Evolutionary conservation across 1,284 basidiomycete genomes (phyloP).

Genomic region (Mycena citricolor): DNA sequence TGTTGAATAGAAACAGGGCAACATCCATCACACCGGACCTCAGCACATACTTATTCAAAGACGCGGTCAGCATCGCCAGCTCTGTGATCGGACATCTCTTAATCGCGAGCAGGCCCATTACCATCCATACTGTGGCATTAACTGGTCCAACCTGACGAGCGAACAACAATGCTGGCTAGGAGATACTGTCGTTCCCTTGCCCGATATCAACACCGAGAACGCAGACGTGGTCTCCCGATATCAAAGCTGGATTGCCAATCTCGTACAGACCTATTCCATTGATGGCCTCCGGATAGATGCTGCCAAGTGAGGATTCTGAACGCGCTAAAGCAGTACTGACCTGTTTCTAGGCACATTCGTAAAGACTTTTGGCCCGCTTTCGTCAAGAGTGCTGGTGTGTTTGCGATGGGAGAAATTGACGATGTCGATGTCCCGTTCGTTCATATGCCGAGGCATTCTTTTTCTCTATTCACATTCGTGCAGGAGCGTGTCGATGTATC

Average conservation of each 20-base stretch:
- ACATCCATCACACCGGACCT: constrained; percentile 55
- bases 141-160: constrained; percentile 62
- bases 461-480: constrained; percentile 4
- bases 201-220: constrained; percentile 74
- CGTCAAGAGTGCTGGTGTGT: constrained; percentile 70
- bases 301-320: constrained; percentile 56
- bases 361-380: constrained; percentile 71
- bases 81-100: constrained; percentile 5
- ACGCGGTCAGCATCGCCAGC: constrained; percentile 37
- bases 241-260: constrained; percentile 58
- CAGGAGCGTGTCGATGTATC: constrained; percentile 15
- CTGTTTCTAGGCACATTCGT: constrained; percentile 53
- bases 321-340: constrained; percentile 32
- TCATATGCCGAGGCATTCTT: constrained; percentile 26
- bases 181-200: constrained; percentile 63
- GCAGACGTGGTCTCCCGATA: constrained; percentile 54
- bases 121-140: constrained; percentile 65
- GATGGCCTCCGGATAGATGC: constrained; percentile 80
- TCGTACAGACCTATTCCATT: constrained; percentile 64
- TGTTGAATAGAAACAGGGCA: too few species aligned
- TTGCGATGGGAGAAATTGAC: constrained; percentile 83
- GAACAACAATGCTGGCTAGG: constrained; percentile 78
- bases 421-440: constrained; percentile 54
- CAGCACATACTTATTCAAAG: constrained; percentile 60
- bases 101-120: constrained; percentile 43